phyloP scores from a whole-genome alignment of 148 eudicot species.

The Nepenthes mirabilis region DNA sequence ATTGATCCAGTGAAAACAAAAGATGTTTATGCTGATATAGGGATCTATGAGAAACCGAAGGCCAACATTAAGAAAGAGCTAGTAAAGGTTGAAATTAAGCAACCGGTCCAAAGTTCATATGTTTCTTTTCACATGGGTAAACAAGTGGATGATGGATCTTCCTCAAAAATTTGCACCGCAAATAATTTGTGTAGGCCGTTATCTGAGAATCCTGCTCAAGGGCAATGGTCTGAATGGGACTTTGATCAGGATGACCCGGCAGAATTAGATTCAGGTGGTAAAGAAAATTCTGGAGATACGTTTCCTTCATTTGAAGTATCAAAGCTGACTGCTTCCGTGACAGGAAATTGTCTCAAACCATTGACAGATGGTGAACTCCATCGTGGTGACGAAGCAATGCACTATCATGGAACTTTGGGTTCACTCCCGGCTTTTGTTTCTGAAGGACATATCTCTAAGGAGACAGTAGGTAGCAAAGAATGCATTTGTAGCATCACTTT shows the following conservation, averaged over 20 bases:
- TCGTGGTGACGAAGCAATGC: not conserved
- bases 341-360: slow-evolving; percentile 6
- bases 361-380: not conserved
- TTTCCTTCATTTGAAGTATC: slow-evolving; percentile 5
- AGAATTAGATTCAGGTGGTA: not conserved
- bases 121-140: slow-evolving; percentile 9
- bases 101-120: slow-evolving; percentile 9
- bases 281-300: slow-evolving; percentile 8
- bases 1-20: slow-evolving; percentile 36
- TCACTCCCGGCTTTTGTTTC: not conserved
- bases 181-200: too few species aligned
- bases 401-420: not conserved
- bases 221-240: slow-evolving; percentile 4
- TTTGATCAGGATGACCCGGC: slow-evolving; percentile 1
- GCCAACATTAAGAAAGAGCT: slow-evolving; percentile 15
- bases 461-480: not conserved
- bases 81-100: slow-evolving; percentile 12
- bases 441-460: not conserved
- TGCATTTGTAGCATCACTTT: not conserved
- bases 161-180: not conserved
- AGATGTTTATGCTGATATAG: slow-evolving; percentile 19
- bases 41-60: slow-evolving; percentile 21
- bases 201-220: slow-evolving; percentile 2
- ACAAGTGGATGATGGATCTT: slow-evolving; percentile 1
- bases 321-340: slow-evolving; percentile 4